Evolutionary conservation across 2,329 filamentous ascomycete genomes (phyloP), one percentile per base, ranked within the genome.

Genomic region (Aspergillus candidus): DNA sequence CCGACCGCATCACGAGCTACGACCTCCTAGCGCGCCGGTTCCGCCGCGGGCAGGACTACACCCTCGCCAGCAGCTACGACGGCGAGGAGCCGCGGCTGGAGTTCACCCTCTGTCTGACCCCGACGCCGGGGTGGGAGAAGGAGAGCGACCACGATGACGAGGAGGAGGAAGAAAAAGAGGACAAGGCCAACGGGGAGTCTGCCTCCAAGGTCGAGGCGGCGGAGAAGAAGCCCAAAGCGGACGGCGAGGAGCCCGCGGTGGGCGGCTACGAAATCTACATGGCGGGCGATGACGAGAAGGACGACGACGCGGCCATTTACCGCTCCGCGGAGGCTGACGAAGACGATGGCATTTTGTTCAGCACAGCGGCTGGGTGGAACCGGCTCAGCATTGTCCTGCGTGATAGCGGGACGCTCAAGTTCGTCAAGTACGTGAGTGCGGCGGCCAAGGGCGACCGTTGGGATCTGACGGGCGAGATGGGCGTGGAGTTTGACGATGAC

Each of bases 381-480:
- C 88, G 86, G 52, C 76, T 98, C 72, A 89, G 84, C 52, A 80
- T 98, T 53, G 93, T 97, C 29, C 72, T 97, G 54, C 79, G 93
- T 46, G 93, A 98, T 63, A 82, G 80, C 54, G 90, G 88, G 11
- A 84, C 86, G 11, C 74, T 98, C 61, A 84, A 88, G 64, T 98
- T 98, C 63, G 89, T 97, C 59, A 98, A 97, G 73, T 98, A 97
- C 65, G 85, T 98, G 15, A 94, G 86, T 67, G 76, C 76, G 47
- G 79, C 77, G 40, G 93, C 93, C 6, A 80, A 80, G 60, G 93
- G 93, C 1, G 93, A 97, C 68, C 77, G 93, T 35, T 97, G 90
- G 88, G 93, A 98, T 69, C 75, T 97, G 39, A 84, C 81, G 37
- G 93, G 82, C 1, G 81, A 82, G 30, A 88, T 86, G 64, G 87